Conservation (phyloP, 139 green algal species). For the Coelastrella sp. region DNA sequence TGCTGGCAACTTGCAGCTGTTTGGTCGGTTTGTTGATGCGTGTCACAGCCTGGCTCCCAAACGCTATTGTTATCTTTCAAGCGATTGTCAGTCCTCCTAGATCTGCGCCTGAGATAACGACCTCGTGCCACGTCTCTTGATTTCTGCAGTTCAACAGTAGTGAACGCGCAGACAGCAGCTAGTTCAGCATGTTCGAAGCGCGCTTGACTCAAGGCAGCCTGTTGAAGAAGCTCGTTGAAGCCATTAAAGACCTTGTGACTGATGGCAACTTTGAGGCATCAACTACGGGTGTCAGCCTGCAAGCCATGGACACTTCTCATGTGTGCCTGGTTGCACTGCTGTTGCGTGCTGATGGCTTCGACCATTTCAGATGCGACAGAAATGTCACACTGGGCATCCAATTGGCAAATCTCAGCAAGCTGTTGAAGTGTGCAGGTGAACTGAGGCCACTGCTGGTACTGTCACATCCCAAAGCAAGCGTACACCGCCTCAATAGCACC, state of each 20-base stretch:
- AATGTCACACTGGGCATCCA: constrained; percentile 93
- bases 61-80: too few relatives aligned
- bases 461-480: neutral
- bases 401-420: constrained; percentile 95
- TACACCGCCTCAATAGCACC: neutral
- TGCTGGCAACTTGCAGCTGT: too few relatives aligned
- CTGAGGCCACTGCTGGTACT: neutral
- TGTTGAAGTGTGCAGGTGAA: constrained; percentile 94
- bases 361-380: constrained; percentile 97
- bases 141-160: too few relatives aligned
- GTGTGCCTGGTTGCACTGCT: constrained; percentile 92
- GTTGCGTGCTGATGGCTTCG: constrained; percentile 94
- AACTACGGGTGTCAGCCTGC: constrained; percentile 76
- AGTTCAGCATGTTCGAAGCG: constrained; percentile 83
- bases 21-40: too few relatives aligned
- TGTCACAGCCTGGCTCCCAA: too few relatives aligned
- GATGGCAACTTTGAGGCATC: constrained; percentile 98
- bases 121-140: too few relatives aligned
- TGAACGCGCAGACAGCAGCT: neutral
- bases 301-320: constrained; percentile 97
- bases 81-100: too few relatives aligned
- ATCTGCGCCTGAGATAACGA: too few relatives aligned
- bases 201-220: constrained; percentile 74
- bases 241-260: constrained; percentile 97
- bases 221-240: constrained; percentile 95